These are phyloP conservation scores for Pseudopyricularia cyperi DNA, from an alignment of 2,329 filamentous ascomycete species.

Conservation along the genomic window DNA sequence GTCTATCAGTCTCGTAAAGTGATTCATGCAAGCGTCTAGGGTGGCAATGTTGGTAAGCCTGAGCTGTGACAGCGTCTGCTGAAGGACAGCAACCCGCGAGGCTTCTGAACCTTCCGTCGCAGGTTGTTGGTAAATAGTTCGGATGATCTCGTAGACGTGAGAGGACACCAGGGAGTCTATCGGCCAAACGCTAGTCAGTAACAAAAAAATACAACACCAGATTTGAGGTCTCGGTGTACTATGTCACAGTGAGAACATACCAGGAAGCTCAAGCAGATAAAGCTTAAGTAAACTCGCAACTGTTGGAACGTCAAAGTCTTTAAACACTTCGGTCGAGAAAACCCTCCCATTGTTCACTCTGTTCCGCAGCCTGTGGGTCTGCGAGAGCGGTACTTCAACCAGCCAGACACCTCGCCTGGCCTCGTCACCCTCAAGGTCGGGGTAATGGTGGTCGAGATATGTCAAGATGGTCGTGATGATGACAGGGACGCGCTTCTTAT, in stretches of 20 bases:
- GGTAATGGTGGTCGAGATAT: constrained; percentile 92
- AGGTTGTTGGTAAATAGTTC: constrained; percentile 85
- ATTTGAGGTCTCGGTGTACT: not conserved
- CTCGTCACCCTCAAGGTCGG: constrained; percentile 92
- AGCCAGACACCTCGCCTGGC: constrained; percentile 88
- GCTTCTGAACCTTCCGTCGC: constrained; percentile 63
- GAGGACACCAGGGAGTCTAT: constrained; percentile 94
- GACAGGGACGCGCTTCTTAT: constrained; percentile 88
- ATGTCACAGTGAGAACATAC: constrained; percentile 35
- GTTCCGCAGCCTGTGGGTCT: constrained; percentile 73
- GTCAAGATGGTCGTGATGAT: constrained; percentile 88
- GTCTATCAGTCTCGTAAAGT: constrained; percentile 93
- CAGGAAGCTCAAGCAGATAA: constrained; percentile 87
- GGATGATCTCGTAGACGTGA: constrained; percentile 96
- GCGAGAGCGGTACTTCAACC: constrained; percentile 73
- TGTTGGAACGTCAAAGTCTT: constrained; percentile 86
- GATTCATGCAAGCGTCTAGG: constrained; percentile 95
- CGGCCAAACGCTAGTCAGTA: not conserved
- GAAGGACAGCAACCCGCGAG: constrained; percentile 76
- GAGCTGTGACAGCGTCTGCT: constrained; percentile 89
- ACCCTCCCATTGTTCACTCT: constrained; percentile 79
- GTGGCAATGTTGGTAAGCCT: constrained; percentile 96
- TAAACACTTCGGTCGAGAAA: constrained; percentile 61
- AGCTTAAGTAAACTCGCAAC: constrained; percentile 87
- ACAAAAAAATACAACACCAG: not conserved